A percentile compares a stretch with the other conserved stretches of the same genome.
Conservation (phyloP, 2,329 filamentous ascomycete genomes). For the Sclerotinia borealis region DNA sequence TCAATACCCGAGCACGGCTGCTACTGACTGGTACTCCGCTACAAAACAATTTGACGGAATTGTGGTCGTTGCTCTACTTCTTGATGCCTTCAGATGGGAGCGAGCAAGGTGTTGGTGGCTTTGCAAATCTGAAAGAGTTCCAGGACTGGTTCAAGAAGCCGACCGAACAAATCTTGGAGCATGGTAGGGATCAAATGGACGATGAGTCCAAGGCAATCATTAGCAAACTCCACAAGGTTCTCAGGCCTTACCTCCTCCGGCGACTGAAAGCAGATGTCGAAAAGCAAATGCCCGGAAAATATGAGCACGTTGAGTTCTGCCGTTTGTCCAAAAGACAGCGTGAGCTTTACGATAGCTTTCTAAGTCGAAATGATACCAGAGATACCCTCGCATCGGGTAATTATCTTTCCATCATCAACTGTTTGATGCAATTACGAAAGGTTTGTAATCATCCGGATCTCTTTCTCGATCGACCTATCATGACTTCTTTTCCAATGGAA, state of each 20-base stretch:
- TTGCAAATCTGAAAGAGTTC: constrained; percentile 92
- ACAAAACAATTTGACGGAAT: constrained; percentile 92
- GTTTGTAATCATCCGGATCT: constrained; percentile 98
- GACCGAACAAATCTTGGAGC: constrained; percentile 92
- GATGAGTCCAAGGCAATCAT: constrained; percentile 90
- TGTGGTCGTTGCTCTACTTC: constrained; percentile 97
- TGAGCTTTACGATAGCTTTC: constrained; percentile 93
- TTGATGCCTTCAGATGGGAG: constrained; percentile 77
- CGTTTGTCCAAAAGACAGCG: constrained; percentile 91
- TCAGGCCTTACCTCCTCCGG: constrained; percentile 85
- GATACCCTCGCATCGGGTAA: constrained; percentile 88
- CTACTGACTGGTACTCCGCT: constrained; percentile 90
- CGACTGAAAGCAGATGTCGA: constrained; percentile 94
- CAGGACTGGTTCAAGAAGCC: constrained; percentile 94
- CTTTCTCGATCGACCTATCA: constrained; percentile 92
- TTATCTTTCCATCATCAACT: constrained; percentile 97
- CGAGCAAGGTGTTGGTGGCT: constrained; percentile 76
- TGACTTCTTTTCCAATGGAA: constrained; percentile 91
- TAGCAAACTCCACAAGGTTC: constrained; percentile 84
- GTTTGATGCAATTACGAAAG: constrained; percentile 93
- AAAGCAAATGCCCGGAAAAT: constrained; percentile 98
- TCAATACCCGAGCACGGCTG: constrained; percentile 83
- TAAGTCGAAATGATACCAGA: constrained; percentile 82
- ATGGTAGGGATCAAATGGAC: constrained; percentile 88
- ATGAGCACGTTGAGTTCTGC: constrained; percentile 95